phyloP scores from a whole-genome alignment of 2,329 filamentous ascomycete genomes.

The Daldinia eschscholtzii region DNA sequence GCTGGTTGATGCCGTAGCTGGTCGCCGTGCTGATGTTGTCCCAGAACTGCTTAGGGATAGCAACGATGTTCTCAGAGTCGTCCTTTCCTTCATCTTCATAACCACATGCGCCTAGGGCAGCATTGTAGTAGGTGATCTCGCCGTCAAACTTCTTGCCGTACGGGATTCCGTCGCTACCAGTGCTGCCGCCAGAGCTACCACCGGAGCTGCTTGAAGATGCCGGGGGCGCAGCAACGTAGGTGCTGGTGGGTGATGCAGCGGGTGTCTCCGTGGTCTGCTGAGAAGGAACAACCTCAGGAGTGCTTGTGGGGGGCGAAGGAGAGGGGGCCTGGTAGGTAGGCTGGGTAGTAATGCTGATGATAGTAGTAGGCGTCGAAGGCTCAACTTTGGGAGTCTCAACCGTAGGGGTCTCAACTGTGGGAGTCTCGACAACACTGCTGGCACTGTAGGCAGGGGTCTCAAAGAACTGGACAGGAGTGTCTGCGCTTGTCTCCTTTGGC shows the following conservation, averaged over 20 bases:
- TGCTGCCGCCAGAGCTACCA: constrained; percentile 39
- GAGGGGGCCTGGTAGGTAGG: constrained; percentile 40
- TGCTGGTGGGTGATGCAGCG: constrained; percentile 31
- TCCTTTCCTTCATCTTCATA: constrained; percentile 69
- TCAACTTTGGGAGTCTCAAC: constrained; percentile 14
- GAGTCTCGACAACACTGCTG: constrained; percentile 17
- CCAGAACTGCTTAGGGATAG: constrained; percentile 70
- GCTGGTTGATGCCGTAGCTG: constrained; percentile 61
- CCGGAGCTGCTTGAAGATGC: constrained; percentile 24
- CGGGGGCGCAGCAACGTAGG: constrained; percentile 35
- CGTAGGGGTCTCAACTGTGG: neutral
- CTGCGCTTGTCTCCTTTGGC: constrained; percentile 28
- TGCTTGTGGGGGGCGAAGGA: constrained; percentile 32
- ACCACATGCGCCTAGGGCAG: constrained; percentile 78
- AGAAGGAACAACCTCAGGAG: constrained; percentile 35
- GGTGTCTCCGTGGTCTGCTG: constrained; percentile 29
- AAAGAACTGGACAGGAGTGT: constrained; percentile 53
- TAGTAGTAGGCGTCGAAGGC: constrained; percentile 43
- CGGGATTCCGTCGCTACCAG: constrained; percentile 46
- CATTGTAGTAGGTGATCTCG: constrained; percentile 80
- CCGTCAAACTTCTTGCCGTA: constrained; percentile 61
- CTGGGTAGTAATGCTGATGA: constrained; percentile 39
- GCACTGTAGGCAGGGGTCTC: constrained; percentile 46
- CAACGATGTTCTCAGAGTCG: constrained; percentile 71
- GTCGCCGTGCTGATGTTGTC: constrained; percentile 69